Evolutionary conservation across 2,329 filamentous ascomycete genomes (phyloP), one percentile per base, ranked within the genome.

Genomic region (Phialophora chinensis): DNA sequence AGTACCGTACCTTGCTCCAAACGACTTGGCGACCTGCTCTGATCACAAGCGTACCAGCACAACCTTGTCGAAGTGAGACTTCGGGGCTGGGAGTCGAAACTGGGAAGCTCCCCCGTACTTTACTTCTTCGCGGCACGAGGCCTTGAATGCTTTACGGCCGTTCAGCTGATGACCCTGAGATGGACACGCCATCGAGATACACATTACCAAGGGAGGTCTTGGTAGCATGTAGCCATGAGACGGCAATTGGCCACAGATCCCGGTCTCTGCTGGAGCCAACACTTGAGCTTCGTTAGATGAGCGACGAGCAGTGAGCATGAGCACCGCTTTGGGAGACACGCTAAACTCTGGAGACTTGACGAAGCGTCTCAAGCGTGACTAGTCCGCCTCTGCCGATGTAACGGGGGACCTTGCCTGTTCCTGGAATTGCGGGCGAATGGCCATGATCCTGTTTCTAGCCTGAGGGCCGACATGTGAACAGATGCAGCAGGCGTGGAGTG

Each of bases 21-120:
- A 52, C 20, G 12, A 25, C 35, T 58, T 44, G 56, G 33, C 27
- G 56, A 25, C 7, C 17, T 38, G 56, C 25, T 59, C 56, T 47
- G 25, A 29, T 31, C 35, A 20, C 38, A 44, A 44, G 56, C 20
- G 27, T 25, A 12, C 20, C n/a, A 20, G 6, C 35, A 59, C 42
- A n/a, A n/a, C 38, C 56, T n/a, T 42, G 23, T 59, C 38, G 56
- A 59, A 4, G 2, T 17, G 38, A 8, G 27, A 14, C 25, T 10
- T 44, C 2, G 11, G 6, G 56, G 2, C 56, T 17, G 20, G 56
- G 56, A 12, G 11, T 11, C 56, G 23, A 47, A 49, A 49, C 33
- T 31, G 35, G 20, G 27, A 27, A 47, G 7, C 25, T 49, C 35
- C 17, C 27, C 38, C 38, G 44, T 44, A n/a, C 38, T 44, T 44